Conservation (phyloP, 768 basidiomycete species). For the Scleroderma citrinum region DNA sequence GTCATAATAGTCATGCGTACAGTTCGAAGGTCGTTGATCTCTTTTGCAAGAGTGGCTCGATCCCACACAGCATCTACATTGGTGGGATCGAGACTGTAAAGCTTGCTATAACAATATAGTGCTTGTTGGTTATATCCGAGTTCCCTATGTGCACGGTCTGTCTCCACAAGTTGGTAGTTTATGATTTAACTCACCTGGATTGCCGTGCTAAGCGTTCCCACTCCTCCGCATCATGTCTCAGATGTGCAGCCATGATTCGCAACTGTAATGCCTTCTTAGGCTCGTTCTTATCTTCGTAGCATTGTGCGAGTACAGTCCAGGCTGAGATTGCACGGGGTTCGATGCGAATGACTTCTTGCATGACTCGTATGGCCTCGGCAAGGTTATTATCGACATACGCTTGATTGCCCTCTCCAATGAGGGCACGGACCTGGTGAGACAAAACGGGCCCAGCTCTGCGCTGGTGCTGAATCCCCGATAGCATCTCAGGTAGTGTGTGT, state of each 20-base stretch:
- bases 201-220: constrained; percentile 80
- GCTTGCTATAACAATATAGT: constrained; percentile 86
- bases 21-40: constrained; percentile 62
- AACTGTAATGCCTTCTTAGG: constrained; percentile 70
- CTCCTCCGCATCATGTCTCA: constrained; percentile 76
- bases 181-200: constrained; percentile 50
- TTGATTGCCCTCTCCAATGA: constrained; percentile 85
- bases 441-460: constrained; percentile 51
- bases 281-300: constrained; percentile 70
- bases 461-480: constrained; percentile 20
- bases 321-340: constrained; percentile 80
- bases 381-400: constrained; percentile 72
- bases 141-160: constrained; percentile 32
- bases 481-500: not conserved
- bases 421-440: constrained; percentile 62
- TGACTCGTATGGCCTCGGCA: constrained; percentile 64
- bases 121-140: constrained; percentile 78
- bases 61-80: constrained; percentile 91
- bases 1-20: constrained; percentile 33
- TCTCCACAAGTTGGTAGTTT: constrained; percentile 40
- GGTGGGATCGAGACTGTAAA: constrained; percentile 67
- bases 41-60: constrained; percentile 72
- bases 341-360: constrained; percentile 90
- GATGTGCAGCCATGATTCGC: constrained; percentile 85
- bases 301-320: constrained; percentile 86